Evolutionary conservation across 139 green algal species (phyloP).

Genomic region (Coelastrella sp.): DNA sequence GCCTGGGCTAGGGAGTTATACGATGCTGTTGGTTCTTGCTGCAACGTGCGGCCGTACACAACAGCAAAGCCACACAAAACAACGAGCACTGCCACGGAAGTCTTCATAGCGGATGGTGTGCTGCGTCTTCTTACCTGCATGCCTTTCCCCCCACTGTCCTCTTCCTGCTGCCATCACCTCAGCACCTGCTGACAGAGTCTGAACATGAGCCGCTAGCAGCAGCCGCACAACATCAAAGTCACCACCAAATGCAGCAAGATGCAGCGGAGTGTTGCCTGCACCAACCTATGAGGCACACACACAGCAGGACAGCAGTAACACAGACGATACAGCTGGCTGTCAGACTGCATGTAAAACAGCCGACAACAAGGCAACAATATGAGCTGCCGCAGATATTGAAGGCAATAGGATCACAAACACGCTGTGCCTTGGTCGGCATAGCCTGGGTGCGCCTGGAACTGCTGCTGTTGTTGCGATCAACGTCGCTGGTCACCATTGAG

Average conservation of each 20-base stretch:
- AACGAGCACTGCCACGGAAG: background rate
- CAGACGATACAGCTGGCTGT: background rate
- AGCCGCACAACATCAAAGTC: slow-evolving; percentile 48
- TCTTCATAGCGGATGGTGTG: no score
- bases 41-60: background rate
- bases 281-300: slow-evolving; percentile 3
- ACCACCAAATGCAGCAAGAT: slow-evolving; percentile 56
- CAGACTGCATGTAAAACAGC: no score
- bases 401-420: no score
- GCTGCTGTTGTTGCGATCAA: no score
- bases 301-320: background rate
- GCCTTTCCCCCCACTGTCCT: slow-evolving; percentile 32
- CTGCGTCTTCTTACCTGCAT: background rate
- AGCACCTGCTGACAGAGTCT: slow-evolving; percentile 30
- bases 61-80: background rate
- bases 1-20: background rate
- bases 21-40: background rate
- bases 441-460: no score
- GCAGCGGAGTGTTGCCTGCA: slow-evolving; percentile 50
- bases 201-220: slow-evolving; percentile 52
- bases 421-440: no score
- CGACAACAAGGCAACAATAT: no score
- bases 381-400: no score
- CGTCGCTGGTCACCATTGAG: no score
- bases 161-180: slow-evolving; percentile 28